A percentile compares a stretch with the other conserved stretches of the same genome.
Evolutionary conservation across 768 basidiomycete species (phyloP).

Genomic region (Phanerochaete sordida): DNA sequence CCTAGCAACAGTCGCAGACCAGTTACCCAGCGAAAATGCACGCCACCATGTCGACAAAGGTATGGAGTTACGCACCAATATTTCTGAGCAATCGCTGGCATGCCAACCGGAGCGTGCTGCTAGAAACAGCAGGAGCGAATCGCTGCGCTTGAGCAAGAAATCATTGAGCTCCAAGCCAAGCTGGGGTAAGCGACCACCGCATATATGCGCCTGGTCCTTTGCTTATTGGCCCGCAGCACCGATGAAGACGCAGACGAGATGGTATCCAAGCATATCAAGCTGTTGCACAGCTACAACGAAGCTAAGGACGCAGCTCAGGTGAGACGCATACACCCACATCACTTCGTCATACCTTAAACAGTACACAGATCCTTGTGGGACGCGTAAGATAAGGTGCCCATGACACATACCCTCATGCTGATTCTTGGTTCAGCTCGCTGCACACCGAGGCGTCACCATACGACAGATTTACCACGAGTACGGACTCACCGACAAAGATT

Average conservation of each 20-base stretch:
- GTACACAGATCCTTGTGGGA: slow-evolving; percentile 67
- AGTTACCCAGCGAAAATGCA: slow-evolving; percentile 10
- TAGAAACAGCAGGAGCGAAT: slow-evolving; percentile 53
- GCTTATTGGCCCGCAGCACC: slow-evolving; percentile 24
- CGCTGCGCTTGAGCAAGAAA: slow-evolving; percentile 44
- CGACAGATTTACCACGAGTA: slow-evolving; percentile 72
- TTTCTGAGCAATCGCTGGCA: background rate
- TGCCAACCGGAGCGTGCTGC: background rate
- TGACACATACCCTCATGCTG: background rate
- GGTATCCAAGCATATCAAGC: slow-evolving; percentile 63
- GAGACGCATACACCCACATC: background rate
- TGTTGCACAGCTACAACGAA: slow-evolving; percentile 77
- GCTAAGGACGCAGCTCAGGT: slow-evolving; percentile 83
- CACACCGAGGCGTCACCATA: slow-evolving; percentile 64
- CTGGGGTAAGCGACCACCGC: slow-evolving; percentile 38
- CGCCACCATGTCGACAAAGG: slow-evolving; percentile 14
- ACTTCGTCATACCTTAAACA: background rate
- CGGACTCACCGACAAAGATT: slow-evolving; percentile 59
- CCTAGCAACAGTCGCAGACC: background rate
- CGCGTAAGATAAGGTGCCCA: slow-evolving; percentile 40
- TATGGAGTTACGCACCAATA: background rate
- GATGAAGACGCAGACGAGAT: slow-evolving; percentile 52
- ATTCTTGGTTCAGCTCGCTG: slow-evolving; percentile 54
- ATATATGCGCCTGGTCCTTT: background rate
- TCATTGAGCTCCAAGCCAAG: slow-evolving; percentile 40